Base-by-base conservation (phyloP, 345 rosid genomes). In the Clarkia xantiana region DNA sequence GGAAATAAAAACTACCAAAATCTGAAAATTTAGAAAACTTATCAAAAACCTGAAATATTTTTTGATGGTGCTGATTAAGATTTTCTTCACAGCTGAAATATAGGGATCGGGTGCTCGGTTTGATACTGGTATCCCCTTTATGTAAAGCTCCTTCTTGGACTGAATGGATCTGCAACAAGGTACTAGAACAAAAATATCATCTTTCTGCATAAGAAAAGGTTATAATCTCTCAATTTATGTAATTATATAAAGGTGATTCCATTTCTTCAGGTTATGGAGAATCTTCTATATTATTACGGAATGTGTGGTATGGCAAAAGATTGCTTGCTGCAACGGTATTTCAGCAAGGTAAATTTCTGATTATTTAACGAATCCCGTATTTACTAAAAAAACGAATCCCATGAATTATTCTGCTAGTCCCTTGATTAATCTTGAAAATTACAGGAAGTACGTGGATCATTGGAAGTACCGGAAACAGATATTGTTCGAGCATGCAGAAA, bases 61-160 rank as follows among this genome's bases (percentile, higher is more conserved):
- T 56, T 20, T 12, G 1, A 29, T 29, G 36, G 36, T 29, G 6
- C 7, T 29, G 36, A 29, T 29, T 0, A 29, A 29, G 6, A 29
- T 12, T 14, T 36, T 12, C 41, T 29, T 61, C 66, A 69, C 90
- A 91, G 99, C 67, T 84, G 78, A 87, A 87, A 70, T 71, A 93
- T 55, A 82, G 81, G 71, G 82, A 78, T 36, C 88, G 95, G 9
- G 97, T 93, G 52, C 70, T 82, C 68, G 99, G 99, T 47, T 62
- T 93, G 67, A 93, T 93, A 59, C 89, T 93, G 55, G 66, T 87
- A 56, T 93, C 97, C 13, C 96, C 96, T 45, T 49, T 93, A 42
- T 93, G 97, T 79, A 83, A 67, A 63, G 74, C 87, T 41, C 99
- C 96, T 38, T 82, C 97, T 19, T 93, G 99, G 99, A 70, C 91